Conservation (phyloP, 2,329 filamentous ascomycete genomes). For the Endothia cerciana region DNA sequence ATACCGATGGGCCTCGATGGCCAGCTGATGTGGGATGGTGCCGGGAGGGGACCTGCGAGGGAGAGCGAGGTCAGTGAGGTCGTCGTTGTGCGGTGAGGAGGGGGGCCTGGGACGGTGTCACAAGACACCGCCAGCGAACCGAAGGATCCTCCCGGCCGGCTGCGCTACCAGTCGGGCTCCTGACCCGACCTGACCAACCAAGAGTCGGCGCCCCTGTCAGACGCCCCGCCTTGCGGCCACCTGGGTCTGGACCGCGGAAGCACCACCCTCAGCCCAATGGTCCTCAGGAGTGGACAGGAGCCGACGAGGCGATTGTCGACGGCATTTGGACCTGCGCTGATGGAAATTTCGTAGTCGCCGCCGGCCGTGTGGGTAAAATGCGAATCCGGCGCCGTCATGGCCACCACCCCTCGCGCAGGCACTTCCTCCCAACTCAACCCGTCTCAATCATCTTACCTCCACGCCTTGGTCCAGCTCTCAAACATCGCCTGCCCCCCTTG, state of each 20-base stretch:
- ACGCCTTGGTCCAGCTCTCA: constrained; percentile 12
- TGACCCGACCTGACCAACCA: neutral
- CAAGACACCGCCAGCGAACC: neutral
- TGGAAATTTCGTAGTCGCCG: neutral
- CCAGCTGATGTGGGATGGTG: constrained; percentile 42
- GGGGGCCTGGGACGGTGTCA: neutral
- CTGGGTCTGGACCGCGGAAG: neutral
- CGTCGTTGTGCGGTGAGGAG: constrained; percentile 45
- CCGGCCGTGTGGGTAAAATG: neutral
- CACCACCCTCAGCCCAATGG: constrained; percentile 8
- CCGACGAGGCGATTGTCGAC: neutral
- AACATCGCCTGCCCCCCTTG: neutral
- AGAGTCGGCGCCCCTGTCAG: neutral
- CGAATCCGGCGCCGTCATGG: neutral
- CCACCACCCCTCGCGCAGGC: neutral
- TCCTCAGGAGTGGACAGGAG: neutral
- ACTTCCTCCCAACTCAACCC: neutral
- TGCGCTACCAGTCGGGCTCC: neutral
- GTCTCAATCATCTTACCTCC: neutral
- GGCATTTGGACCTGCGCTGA: neutral
- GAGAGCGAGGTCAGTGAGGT: constrained; percentile 53
- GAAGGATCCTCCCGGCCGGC: neutral
- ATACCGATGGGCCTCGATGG: constrained; percentile 26
- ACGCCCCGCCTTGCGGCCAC: neutral
- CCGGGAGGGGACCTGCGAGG: constrained; percentile 37